Conservation (phyloP, 208 protist genomes). For the Leishmania braziliensis region DNA sequence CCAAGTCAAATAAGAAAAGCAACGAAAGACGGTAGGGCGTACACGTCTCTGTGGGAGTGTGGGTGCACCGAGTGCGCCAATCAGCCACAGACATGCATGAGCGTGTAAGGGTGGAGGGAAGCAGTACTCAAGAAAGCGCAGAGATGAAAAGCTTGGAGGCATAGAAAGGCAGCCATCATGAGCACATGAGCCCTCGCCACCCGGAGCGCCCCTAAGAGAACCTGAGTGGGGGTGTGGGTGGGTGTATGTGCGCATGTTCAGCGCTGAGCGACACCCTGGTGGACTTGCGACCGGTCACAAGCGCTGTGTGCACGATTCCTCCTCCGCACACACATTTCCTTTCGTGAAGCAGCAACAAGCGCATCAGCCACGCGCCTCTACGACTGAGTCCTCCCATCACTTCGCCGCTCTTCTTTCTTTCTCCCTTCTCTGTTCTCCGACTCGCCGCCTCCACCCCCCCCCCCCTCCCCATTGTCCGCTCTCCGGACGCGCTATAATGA, state of each 20-base stretch:
- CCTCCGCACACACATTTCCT: not conserved
- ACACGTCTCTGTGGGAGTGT: not conserved
- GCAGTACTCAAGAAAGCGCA: not conserved
- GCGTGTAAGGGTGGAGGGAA: not conserved
- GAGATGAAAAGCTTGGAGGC: not conserved
- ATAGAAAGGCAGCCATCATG: not conserved
- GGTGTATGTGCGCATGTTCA: not conserved
- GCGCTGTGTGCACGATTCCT: not conserved
- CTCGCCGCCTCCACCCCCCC: not conserved
- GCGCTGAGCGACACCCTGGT: not conserved
- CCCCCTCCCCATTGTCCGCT: not conserved
- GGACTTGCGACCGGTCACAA: not conserved
- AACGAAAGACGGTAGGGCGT: not conserved
- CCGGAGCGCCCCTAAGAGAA: too few species aligned
- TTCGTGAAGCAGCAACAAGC: not conserved
- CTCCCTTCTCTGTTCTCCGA: not conserved
- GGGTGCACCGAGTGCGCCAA: not conserved
- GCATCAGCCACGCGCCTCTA: not conserved
- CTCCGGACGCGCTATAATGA: not conserved
- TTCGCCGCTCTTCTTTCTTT: too few species aligned
- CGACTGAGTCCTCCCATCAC: not conserved
- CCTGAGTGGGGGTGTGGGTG: too few species aligned
- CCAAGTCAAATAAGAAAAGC: not conserved
- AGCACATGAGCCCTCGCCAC: too few species aligned
- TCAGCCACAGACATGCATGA: not conserved